phyloP scores from a whole-genome alignment of 441 rosid species.

The Pelargonium australe region DNA sequence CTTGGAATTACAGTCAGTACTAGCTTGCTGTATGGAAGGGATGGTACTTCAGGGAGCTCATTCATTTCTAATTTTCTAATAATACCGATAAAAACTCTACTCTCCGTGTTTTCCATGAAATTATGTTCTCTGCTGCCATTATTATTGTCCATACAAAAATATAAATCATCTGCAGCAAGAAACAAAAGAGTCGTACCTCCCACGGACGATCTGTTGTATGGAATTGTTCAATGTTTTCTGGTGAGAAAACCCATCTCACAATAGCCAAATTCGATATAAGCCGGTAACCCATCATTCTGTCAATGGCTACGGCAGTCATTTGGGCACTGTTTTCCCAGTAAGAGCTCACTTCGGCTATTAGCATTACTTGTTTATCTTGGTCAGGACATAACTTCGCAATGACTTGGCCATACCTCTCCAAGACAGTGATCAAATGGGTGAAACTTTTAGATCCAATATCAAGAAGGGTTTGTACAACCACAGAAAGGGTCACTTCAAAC shows the following conservation, averaged over 20 bases:
- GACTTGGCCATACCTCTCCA: constrained; percentile 94
- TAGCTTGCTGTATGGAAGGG: neutral
- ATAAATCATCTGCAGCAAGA: constrained; percentile 6
- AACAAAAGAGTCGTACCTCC: constrained; percentile 56
- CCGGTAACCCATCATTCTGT: constrained; percentile 99
- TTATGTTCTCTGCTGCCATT: neutral
- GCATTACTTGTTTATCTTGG: constrained; percentile 68
- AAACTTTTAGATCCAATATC: constrained; percentile 98
- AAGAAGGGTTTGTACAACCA: constrained; percentile 78
- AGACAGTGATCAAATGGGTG: constrained; percentile 87
- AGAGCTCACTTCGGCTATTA: constrained; percentile 75
- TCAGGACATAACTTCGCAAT: constrained; percentile 71
- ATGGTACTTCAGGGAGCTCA: neutral
- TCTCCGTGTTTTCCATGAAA: neutral
- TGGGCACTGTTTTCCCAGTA: constrained; percentile 86
- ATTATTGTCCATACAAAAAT: neutral
- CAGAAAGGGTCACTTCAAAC: constrained; percentile 55
- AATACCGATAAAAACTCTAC: neutral
- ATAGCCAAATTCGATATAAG: constrained; percentile 92
- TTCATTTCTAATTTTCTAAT: neutral
- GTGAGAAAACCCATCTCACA: constrained; percentile 91
- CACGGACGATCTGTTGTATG: constrained; percentile 82
- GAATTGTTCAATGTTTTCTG: constrained; percentile 68
- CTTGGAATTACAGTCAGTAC: neutral
- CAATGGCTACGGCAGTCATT: constrained; percentile 84